A percentile compares a stretch with the other conserved stretches of the same genome.
These are phyloP conservation scores for Hyaloscypha finlandica DNA, from an alignment of 495 filamentous ascomycete genomes.

Conservation along the genomic window DNA sequence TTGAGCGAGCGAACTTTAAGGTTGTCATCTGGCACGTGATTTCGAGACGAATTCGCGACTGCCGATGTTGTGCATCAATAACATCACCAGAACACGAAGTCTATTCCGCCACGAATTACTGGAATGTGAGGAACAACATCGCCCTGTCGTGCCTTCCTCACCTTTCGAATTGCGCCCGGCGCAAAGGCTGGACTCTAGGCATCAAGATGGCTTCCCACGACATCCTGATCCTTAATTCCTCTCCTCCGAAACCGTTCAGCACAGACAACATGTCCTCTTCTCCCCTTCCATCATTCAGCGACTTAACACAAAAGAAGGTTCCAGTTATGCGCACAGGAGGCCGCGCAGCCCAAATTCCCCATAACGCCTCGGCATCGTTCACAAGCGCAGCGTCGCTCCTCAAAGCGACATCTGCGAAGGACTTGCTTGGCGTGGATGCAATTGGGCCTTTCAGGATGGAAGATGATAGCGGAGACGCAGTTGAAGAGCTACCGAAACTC, in stretches of 20 bases:
- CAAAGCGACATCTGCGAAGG: background rate
- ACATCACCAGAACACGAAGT: background rate
- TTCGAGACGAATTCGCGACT: conserved; percentile 24
- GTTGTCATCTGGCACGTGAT: conserved; percentile 25
- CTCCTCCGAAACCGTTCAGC: conserved; percentile 36
- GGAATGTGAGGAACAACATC: conserved; percentile 11
- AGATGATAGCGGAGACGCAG: background rate
- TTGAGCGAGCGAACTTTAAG: background rate
- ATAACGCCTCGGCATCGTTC: conserved; percentile 37
- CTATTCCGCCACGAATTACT: conserved; percentile 5
- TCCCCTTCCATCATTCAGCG: conserved; percentile 42
- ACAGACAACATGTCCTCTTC: conserved; percentile 44
- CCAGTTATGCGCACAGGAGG: conserved; percentile 38
- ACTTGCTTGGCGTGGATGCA: background rate
- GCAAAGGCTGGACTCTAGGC: conserved; percentile 32
- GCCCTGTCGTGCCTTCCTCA: conserved; percentile 33
- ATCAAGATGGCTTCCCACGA: conserved; percentile 41
- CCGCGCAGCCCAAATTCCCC: conserved; percentile 37
- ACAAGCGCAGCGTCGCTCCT: conserved; percentile 44
- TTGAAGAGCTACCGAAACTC: conserved; percentile 2
- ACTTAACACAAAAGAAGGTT: conserved; percentile 40
- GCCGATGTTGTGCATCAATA: conserved; percentile 5
- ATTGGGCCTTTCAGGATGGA: conserved; percentile 2
- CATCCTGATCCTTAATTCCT: conserved; percentile 37
- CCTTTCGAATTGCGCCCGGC: conserved; percentile 42